Conservation (phyloP, 768 basidiomycete genomes). For the Exsudoporus frostii region DNA sequence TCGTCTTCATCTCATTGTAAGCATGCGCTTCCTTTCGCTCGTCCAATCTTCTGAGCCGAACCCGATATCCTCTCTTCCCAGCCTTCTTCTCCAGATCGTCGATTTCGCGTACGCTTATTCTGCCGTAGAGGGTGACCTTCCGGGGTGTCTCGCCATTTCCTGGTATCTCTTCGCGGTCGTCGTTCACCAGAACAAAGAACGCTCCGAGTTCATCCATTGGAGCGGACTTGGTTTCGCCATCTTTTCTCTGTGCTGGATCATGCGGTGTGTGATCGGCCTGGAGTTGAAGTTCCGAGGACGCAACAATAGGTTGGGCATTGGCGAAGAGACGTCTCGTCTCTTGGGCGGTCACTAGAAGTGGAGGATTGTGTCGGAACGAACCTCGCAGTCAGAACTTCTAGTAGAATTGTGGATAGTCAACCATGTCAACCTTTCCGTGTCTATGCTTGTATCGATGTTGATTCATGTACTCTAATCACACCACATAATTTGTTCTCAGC, state of each 20-base stretch:
- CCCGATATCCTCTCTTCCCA: conserved; percentile 11
- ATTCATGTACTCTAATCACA: conserved; percentile 10
- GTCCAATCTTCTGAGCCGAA: not conserved
- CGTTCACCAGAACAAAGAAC: conserved; percentile 42
- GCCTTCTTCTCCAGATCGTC: conserved; percentile 55
- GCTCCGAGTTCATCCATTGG: conserved; percentile 62
- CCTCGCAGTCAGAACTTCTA: not conserved
- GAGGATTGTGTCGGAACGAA: not conserved
- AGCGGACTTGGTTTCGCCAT: conserved; percentile 60
- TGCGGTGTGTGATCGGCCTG: conserved; percentile 49
- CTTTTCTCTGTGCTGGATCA: conserved; percentile 59
- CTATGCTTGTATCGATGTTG: conserved; percentile 4
- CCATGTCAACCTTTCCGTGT: conserved; percentile 3
- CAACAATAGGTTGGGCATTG: conserved; percentile 31
- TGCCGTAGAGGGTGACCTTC: conserved; percentile 60
- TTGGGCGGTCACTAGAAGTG: conserved; percentile 23
- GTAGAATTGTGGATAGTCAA: not conserved
- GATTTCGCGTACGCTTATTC: conserved; percentile 67
- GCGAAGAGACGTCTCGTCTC: conserved; percentile 32
- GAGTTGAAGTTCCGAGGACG: conserved; percentile 34
- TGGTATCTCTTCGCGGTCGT: conserved; percentile 69
- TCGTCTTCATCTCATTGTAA: conserved; percentile 57
- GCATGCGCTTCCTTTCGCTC: not conserved
- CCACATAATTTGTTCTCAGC: conserved; percentile 15
- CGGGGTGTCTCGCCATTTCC: conserved; percentile 63